Base-by-base conservation (phyloP, 169 alveolate genomes). In the Prorocentrum cordatum region DNA sequence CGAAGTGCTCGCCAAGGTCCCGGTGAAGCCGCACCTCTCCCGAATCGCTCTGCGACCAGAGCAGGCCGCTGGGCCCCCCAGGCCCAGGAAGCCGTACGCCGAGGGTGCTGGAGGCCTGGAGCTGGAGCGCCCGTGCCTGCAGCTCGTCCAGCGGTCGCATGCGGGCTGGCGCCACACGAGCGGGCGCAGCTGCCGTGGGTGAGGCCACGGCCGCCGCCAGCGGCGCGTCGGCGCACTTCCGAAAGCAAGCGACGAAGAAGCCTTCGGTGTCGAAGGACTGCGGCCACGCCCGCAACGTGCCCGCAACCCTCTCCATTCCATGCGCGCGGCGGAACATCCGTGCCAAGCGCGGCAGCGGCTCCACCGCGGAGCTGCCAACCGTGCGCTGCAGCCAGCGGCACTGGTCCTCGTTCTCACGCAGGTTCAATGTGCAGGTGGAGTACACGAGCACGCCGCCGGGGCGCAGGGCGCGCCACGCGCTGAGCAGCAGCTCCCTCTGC, bases 401-500 rank as follows among this genome's bases (percentile, higher is more conserved):
- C 2, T 32, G 68, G 3, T 32, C 12, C 35, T 59, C 68, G 68
- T 59, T 59, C 68, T 59, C 68, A 32, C 27, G 36, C 12, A 3
- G 20, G 31, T 75, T 75, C 42, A 75, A 58, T 5, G 86, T 75
- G 86, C 86, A 75, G n/a, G 72, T 75, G 38, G 86, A 75, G 59
- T 75, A 75, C 3, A 75, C 86, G 72, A 75, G 33, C 39, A 36
- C 29, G 35, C 86, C 86, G 2, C 86, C 86, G 6, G 72, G 72
- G 50, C 86, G 71, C 14, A 75, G 72, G 31, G 54, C 2, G 7
- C 24, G 45, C 86, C 86, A 75, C n/a, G 72, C 86, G 22, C 71
- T 75, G 47, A n/a, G 72, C 31, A 75, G 86, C 9, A 75, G 86
- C 39, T 32, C 45, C 58, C 31, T 6, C 47, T 75, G 86, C 20